Evolutionary conservation across 1,284 basidiomycete species (phyloP).

Genomic region (Microbotryum intermedium): DNA sequence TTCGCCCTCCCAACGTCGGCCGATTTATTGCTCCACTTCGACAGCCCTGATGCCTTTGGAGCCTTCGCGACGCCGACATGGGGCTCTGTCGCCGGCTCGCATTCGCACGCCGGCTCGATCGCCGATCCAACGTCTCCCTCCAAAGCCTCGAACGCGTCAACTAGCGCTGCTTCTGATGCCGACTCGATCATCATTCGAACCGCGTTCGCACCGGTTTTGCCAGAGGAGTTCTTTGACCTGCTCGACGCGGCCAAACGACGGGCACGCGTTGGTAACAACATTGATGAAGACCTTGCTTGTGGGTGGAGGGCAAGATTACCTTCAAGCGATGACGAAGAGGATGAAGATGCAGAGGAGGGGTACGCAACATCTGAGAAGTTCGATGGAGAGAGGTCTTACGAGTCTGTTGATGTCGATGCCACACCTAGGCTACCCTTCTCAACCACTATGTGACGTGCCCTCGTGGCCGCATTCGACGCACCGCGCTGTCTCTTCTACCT

Average conservation of each 20-base stretch:
- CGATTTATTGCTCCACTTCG: slow-evolving; percentile 22
- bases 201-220: slow-evolving; percentile 12
- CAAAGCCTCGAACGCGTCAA: neutral
- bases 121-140: slow-evolving; percentile 2
- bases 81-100: neutral
- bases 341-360: neutral
- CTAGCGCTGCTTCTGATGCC: neutral
- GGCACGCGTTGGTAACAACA: neutral
- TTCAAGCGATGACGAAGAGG: slow-evolving; percentile 1
- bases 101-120: slow-evolving; percentile 9
- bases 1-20: slow-evolving; percentile 26
- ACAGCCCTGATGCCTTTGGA: slow-evolving; percentile 19
- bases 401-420: neutral
- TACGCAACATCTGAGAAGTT: neutral
- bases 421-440: too few species aligned
- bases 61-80: slow-evolving; percentile 9
- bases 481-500: too few species aligned
- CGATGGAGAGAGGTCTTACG: neutral
- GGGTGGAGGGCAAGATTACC: slow-evolving; percentile 1
- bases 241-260: slow-evolving; percentile 15
- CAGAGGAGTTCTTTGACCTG: slow-evolving; percentile 28
- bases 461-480: too few species aligned
- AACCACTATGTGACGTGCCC: too few species aligned
- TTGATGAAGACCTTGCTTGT: neutral
- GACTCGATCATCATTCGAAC: neutral